Percentiles rank a stretch among this genome's conserved stretches.
Conservation (phyloP, 2,329 filamentous ascomycete species). For the Clarireedia paspali region DNA sequence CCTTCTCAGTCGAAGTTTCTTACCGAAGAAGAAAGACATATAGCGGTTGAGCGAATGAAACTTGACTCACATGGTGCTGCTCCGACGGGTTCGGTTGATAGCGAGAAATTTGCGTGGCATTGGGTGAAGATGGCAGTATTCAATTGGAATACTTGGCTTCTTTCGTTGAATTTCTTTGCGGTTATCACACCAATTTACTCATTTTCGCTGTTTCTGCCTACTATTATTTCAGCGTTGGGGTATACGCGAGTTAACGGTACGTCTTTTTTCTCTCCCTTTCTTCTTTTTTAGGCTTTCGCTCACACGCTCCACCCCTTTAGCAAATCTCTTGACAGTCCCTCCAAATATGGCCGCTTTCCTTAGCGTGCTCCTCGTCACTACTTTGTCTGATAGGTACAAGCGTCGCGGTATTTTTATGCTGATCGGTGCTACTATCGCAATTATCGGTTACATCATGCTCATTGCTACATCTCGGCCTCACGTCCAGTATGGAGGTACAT, state of each 20-base stretch:
- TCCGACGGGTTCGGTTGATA: not conserved
- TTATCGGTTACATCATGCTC: conserved; percentile 72
- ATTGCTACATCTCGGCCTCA: conserved; percentile 53
- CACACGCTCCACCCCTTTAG: conserved; percentile 23
- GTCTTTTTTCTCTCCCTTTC: not conserved
- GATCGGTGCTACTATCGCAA: conserved; percentile 57
- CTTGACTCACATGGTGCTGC: conserved; percentile 3
- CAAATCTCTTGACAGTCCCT: conserved; percentile 41
- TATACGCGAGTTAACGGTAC: conserved; percentile 34
- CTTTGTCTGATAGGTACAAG: conserved; percentile 63
- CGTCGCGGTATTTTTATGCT: conserved; percentile 66
- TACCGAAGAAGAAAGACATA: not conserved
- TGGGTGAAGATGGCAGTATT: conserved; percentile 7
- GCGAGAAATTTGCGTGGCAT: conserved; percentile 8
- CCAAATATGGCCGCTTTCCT: conserved; percentile 57
- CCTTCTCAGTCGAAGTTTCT: conserved; percentile 4
- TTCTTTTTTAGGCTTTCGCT: not conserved
- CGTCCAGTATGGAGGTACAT: conserved; percentile 74
- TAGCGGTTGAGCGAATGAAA: conserved; percentile 6
- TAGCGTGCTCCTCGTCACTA: conserved; percentile 61
- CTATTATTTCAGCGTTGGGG: conserved; percentile 41
- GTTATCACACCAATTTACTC: conserved; percentile 29
- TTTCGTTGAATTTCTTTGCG: conserved; percentile 4
- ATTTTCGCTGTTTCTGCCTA: conserved; percentile 34
- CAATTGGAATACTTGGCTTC: conserved; percentile 7